Evolutionary conservation across 441 rosid genomes (phyloP), one percentile per base, ranked within the genome.

Genomic region (Rhodomyrtus psidioides): DNA sequence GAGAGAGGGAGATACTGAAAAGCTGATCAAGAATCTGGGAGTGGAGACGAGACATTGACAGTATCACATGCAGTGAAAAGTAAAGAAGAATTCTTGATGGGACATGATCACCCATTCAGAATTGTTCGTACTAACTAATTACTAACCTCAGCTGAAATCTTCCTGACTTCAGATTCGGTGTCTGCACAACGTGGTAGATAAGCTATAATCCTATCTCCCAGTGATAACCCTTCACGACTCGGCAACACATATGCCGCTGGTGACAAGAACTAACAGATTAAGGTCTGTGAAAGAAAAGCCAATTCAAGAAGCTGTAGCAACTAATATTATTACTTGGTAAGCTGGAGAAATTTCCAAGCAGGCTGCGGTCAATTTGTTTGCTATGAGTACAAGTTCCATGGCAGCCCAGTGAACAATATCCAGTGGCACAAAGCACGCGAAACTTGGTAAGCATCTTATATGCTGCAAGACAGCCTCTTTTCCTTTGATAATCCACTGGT

Each of bases 171-270:
- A 90, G 98, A 94, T 90, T 93, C 90, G 81, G 94, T 93, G 93
- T 98, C 99, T 54, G 98, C 99, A 91, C 99, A 98, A 84, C 99
- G 97, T 86, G 99, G 99, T 86, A 98, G 98, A 93, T 98, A 98
- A 87, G 90, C 92, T 65, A 96, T 95, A 85, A 96, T 96, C 86
- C 99, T 95, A 89, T 98, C 98, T 85, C 99, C 99, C 94, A 98
- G 86, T 91, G 93, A 95, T 82, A 98, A 93, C 84, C 98, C 96
- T 91, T 95, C 98, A 87, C 99, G 99, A 86, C 95, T 96, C 85
- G 99, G 99, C 92, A 95, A 92, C 75, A 96, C 95, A 92, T 93
- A 98, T 79, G 95, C 99, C 74, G 95, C 99, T 98, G 93, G 90
- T 74, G 86, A 87, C 88, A 82, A n/a, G 74, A 82, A 58, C 70